phyloP scores from a whole-genome alignment of 768 basidiomycete species.

The Multifurca ochricompacta region DNA sequence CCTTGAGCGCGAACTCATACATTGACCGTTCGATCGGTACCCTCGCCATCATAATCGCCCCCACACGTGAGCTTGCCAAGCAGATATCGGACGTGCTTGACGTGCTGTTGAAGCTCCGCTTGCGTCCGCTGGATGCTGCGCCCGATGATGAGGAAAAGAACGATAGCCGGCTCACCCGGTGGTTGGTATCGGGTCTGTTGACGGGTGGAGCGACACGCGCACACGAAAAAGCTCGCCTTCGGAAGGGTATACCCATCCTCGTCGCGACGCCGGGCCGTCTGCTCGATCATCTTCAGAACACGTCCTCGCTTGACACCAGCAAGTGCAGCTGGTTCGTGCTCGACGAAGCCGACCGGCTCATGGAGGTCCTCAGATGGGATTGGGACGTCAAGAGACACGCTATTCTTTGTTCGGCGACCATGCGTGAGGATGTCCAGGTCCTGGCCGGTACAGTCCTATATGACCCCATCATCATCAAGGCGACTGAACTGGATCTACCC shows the following conservation, averaged over 20 bases:
- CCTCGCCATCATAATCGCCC: too few species aligned
- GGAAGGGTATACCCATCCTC: conserved; percentile 92
- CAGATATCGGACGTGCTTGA: conserved; percentile 98
- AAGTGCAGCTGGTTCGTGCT: conserved; percentile 95
- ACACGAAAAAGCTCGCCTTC: conserved; percentile 91
- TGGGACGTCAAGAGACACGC: conserved; percentile 74
- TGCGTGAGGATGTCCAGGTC: conserved; percentile 90
- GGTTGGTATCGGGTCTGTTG: conserved; percentile 89
- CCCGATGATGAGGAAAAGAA: conserved; percentile 41
- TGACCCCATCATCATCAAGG: conserved; percentile 83
- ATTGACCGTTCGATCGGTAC: too few species aligned
- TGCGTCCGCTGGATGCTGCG: conserved; percentile 49
- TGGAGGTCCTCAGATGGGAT: conserved; percentile 85
- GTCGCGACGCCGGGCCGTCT: conserved; percentile 94
- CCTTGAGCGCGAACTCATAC: too few species aligned
- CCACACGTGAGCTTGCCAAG: too few species aligned
- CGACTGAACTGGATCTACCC: conserved; percentile 41
- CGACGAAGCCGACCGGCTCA: conserved; percentile 94
- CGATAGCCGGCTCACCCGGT: conserved; percentile 58
- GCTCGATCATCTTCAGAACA: conserved; percentile 95
- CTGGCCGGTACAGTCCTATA: conserved; percentile 76
- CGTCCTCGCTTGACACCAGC: conserved; percentile 83
- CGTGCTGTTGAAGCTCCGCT: conserved; percentile 64
- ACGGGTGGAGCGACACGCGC: conserved; percentile 90
- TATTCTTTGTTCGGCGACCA: conserved; percentile 93